These are phyloP conservation scores for Paspalum vaginatum DNA, from an alignment of 176 grass and related monocot genomes.

Conservation along the genomic window DNA sequence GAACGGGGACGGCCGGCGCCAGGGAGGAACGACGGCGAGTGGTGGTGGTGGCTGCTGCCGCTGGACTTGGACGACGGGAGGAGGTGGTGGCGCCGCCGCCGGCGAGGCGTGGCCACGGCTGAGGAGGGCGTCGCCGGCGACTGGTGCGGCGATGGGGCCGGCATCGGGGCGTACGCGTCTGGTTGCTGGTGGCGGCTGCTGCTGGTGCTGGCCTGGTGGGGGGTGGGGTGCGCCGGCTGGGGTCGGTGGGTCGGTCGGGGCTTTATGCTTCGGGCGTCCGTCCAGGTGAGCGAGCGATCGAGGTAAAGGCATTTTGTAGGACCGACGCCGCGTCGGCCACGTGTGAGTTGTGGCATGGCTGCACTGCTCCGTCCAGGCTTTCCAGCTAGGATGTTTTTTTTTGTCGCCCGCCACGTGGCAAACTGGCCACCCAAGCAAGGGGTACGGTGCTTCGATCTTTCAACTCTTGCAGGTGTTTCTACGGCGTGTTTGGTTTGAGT, in stretches of 20 bases:
- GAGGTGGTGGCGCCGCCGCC: not conserved
- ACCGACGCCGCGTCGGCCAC: not conserved
- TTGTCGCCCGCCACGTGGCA: too few relatives aligned
- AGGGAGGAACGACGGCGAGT: not conserved
- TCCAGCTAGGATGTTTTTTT: too few relatives aligned
- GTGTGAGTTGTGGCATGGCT: too few relatives aligned
- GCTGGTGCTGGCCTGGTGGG: not conserved
- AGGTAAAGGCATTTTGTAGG: not conserved
- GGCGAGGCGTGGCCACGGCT: slow-evolving; percentile 10
- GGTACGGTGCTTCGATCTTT: too few relatives aligned
- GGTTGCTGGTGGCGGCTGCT: not conserved
- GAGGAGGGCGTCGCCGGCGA: slow-evolving; percentile 12
- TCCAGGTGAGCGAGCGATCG: too few relatives aligned
- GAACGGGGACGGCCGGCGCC: slow-evolving; percentile 18
- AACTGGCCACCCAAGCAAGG: too few relatives aligned
- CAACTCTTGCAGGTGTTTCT: too few relatives aligned
- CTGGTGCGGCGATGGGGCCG: slow-evolving; percentile 19
- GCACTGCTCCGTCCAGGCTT: too few relatives aligned
- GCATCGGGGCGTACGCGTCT: slow-evolving; percentile 25
- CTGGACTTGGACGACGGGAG: slow-evolving; percentile 18
- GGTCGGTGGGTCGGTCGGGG: not conserved
- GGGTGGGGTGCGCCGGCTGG: not conserved
- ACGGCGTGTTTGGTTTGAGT: too few relatives aligned
- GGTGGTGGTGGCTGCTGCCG: not conserved
- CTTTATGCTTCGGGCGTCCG: slow-evolving; percentile 13